phyloP scores from a whole-genome alignment of 352 stramenopile species.

The Phytophthora sansomeana region DNA sequence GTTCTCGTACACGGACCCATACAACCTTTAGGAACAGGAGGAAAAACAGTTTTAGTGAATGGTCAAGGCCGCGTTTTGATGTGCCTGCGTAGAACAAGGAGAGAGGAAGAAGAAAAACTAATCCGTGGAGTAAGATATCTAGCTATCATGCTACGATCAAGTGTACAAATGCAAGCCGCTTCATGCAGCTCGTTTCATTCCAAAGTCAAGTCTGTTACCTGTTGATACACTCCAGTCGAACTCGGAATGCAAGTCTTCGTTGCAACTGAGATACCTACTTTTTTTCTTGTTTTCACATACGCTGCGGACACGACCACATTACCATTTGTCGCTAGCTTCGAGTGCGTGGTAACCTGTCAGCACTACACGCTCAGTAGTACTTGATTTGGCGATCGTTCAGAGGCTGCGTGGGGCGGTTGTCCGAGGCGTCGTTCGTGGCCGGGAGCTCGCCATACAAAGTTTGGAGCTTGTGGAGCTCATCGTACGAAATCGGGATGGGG shows the following conservation, averaged over 20 bases:
- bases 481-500: conserved; percentile 52
- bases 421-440: conserved; percentile 42
- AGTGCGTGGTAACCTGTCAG: neutral
- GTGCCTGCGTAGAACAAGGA: conserved; percentile 35
- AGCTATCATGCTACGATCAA: conserved; percentile 26
- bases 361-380: conserved; percentile 49
- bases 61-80: conserved; percentile 26
- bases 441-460: conserved; percentile 46
- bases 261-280: neutral
- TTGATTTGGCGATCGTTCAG: conserved; percentile 57
- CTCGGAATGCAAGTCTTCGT: neutral
- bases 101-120: conserved; percentile 11
- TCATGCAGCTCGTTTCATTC: neutral
- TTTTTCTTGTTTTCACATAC: conserved; percentile 4
- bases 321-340: conserved; percentile 1
- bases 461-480: conserved; percentile 43
- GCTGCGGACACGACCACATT: conserved; percentile 4
- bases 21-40: conserved; percentile 49
- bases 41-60: conserved; percentile 21
- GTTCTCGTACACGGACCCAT: conserved; percentile 83
- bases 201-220: too few species aligned
- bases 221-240: too few species aligned
- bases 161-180: neutral
- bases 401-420: conserved; percentile 61
- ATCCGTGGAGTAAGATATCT: conserved; percentile 46